Conservation (phyloP, 164 flowering plant genomes). For the Magnolia officinalis region DNA sequence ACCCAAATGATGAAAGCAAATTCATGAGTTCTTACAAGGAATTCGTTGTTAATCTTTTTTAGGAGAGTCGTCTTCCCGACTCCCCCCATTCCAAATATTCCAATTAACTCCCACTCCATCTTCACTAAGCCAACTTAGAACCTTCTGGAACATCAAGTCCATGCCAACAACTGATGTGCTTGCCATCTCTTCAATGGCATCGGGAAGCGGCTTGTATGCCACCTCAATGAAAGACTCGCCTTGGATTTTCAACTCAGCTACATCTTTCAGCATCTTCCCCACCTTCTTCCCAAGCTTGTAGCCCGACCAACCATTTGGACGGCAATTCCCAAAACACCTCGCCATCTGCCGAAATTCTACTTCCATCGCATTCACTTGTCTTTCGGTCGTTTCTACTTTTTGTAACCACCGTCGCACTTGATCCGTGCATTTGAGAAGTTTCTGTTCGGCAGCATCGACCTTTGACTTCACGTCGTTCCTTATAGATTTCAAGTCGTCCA, state of each 20-base stretch:
- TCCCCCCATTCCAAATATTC: constrained; percentile 10
- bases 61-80: too few species aligned
- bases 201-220: too few species aligned
- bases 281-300: not conserved
- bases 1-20: too few species aligned
- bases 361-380: not conserved
- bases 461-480: too few species aligned
- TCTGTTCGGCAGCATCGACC: too few species aligned
- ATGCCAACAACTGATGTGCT: not conserved
- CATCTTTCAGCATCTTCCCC: not conserved
- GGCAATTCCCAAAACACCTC: not conserved
- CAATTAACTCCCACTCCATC: constrained; percentile 2
- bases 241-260: not conserved
- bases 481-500: too few species aligned
- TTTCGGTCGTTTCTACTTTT: not conserved
- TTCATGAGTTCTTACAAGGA: too few species aligned
- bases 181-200: not conserved
- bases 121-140: not conserved
- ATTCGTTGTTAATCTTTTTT: too few species aligned
- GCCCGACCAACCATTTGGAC: not conserved
- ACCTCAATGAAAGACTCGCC: not conserved
- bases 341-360: not conserved
- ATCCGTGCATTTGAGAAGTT: not conserved
- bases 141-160: not conserved
- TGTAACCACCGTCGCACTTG: not conserved